Evolutionary conservation across 352 stramenopile genomes (phyloP).

Genomic region (Achlya hypogyna): DNA sequence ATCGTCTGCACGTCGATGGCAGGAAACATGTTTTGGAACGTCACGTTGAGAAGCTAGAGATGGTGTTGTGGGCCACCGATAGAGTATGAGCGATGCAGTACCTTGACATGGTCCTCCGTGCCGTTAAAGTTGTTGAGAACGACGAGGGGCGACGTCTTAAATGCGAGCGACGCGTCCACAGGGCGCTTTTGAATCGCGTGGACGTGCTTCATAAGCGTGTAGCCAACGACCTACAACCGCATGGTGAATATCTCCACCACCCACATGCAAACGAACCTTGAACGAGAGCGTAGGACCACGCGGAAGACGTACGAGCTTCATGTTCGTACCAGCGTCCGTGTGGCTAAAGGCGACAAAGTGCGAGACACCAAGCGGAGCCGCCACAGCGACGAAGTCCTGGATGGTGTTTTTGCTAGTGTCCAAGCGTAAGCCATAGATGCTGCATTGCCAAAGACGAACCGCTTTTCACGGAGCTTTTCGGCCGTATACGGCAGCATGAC

Average conservation of each 20-base stretch:
- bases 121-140: slow-evolving; percentile 99
- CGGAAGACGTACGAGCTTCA: slow-evolving; percentile 91
- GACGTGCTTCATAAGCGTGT: slow-evolving; percentile 90
- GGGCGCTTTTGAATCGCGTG: slow-evolving; percentile 86
- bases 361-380: slow-evolving; percentile 89
- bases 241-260: background rate
- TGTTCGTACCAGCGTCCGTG: slow-evolving; percentile 89
- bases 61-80: slow-evolving; percentile 29
- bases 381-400: slow-evolving; percentile 89
- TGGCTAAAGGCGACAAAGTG: slow-evolving; percentile 96
- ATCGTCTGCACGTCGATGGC: slow-evolving; percentile 97
- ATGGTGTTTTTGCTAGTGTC: slow-evolving; percentile 69
- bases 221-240: slow-evolving; percentile 43
- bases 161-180: slow-evolving; percentile 80
- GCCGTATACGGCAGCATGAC: slow-evolving; percentile 94
- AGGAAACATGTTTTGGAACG: slow-evolving; percentile 99
- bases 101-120: slow-evolving; percentile 69
- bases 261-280: slow-evolving; percentile 27
- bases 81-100: background rate
- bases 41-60: slow-evolving; percentile 95
- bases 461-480: slow-evolving; percentile 86
- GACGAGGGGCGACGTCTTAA: slow-evolving; percentile 89
- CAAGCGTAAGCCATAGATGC: background rate
- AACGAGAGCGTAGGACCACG: slow-evolving; percentile 94
- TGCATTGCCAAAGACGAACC: slow-evolving; percentile 22